A percentile compares a stretch with the other conserved stretches of the same genome.
These are phyloP conservation scores for Phytophthora cryptogea DNA, from an alignment of 352 stramenopile genomes.

Conservation along the genomic window DNA sequence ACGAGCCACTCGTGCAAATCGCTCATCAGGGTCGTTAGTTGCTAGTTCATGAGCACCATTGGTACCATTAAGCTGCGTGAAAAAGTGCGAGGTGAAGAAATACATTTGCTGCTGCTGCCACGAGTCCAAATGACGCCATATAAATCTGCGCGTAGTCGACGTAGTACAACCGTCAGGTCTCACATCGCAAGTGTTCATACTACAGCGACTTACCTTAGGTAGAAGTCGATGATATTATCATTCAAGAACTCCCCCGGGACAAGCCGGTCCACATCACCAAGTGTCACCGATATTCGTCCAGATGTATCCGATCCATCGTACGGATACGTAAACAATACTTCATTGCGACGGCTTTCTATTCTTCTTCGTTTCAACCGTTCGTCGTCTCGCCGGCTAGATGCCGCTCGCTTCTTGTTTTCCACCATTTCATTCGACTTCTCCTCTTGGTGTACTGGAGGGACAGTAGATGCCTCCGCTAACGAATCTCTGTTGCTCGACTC, in stretches of 20 bases:
- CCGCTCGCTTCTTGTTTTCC: slow-evolving; percentile 26
- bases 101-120: slow-evolving; percentile 79
- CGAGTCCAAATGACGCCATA: slow-evolving; percentile 66
- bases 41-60: slow-evolving; percentile 36
- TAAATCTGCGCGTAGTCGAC: slow-evolving; percentile 41
- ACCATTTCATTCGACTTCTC: slow-evolving; percentile 17
- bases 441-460: slow-evolving; percentile 13
- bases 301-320: slow-evolving; percentile 54
- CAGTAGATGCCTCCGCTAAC: background rate
- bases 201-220: slow-evolving; percentile 66
- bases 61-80: slow-evolving; percentile 86
- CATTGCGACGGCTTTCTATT: slow-evolving; percentile 42
- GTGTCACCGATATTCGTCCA: slow-evolving; percentile 72
- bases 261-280: slow-evolving; percentile 89
- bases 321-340: slow-evolving; percentile 63
- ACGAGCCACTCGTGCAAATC: slow-evolving; percentile 58
- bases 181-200: background rate
- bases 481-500: slow-evolving; percentile 1
- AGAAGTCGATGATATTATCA: slow-evolving; percentile 94
- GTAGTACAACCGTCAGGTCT: slow-evolving; percentile 6
- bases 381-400: slow-evolving; percentile 20
- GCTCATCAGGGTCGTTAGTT: slow-evolving; percentile 42
- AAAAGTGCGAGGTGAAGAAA: slow-evolving; percentile 97
- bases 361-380: slow-evolving; percentile 26
- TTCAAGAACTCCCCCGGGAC: slow-evolving; percentile 93